phyloP scores from a whole-genome alignment of 176 grass and related monocot genomes.

The Carex kokanica region DNA sequence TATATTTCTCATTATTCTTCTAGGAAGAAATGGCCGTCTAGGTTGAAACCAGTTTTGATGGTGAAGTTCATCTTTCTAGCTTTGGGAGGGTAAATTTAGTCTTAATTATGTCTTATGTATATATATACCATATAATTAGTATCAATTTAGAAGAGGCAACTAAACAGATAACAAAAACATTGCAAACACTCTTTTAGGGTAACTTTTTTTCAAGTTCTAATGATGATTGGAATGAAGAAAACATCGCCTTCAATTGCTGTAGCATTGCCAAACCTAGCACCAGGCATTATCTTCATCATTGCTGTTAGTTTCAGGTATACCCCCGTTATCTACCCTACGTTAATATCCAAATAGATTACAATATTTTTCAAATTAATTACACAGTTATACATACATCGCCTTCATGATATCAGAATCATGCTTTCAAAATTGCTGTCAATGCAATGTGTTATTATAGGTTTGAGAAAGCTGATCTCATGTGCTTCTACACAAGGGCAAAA shows the following conservation, averaged over 20 bases:
- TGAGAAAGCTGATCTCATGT: constrained; percentile 70
- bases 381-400: not conserved
- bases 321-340: not conserved
- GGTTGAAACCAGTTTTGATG: constrained; percentile 35
- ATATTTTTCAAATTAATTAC: not conserved
- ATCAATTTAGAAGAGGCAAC: not conserved
- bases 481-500: constrained; percentile 63
- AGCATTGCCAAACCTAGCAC: constrained; percentile 70
- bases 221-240: constrained; percentile 66
- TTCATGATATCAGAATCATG: not conserved
- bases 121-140: not conserved
- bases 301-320: constrained; percentile 53
- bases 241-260: constrained; percentile 63
- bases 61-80: constrained; percentile 48
- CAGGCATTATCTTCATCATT: constrained; percentile 65
- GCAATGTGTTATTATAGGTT: constrained; percentile 40
- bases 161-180: not conserved
- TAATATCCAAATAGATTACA: not conserved
- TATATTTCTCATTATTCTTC: not conserved
- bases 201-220: constrained; percentile 44
- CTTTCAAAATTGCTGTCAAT: not conserved
- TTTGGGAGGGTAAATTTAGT: constrained; percentile 49
- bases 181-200: constrained; percentile 6
- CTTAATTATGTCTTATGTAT: not conserved
- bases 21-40: constrained; percentile 69